Percentiles rank a stretch among this genome's conserved stretches.
These are phyloP conservation scores for Mycena vitilis DNA, from an alignment of 768 basidiomycete genomes.

Conservation along the genomic window DNA sequence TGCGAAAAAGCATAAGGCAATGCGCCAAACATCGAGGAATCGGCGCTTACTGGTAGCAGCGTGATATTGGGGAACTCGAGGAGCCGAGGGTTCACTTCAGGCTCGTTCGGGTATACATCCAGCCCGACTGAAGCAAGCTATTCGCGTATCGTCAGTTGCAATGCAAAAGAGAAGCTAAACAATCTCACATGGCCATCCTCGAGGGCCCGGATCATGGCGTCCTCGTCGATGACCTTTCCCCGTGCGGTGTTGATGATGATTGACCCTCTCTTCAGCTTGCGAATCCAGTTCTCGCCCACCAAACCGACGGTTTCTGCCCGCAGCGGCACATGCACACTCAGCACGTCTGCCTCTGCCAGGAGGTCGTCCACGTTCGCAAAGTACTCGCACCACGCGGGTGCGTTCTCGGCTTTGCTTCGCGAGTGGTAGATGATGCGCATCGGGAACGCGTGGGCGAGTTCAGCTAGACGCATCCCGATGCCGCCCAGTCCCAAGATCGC, in stretches of 20 bases:
- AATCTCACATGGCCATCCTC: constrained; percentile 85
- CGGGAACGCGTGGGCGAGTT: constrained; percentile 82
- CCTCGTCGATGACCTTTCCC: constrained; percentile 92
- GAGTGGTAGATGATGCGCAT: constrained; percentile 92
- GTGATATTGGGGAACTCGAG: constrained; percentile 86
- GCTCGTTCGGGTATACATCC: constrained; percentile 90
- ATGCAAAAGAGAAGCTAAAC: not conserved
- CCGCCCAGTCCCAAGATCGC: constrained; percentile 84
- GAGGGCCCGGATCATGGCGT: constrained; percentile 85
- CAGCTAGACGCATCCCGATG: constrained; percentile 77
- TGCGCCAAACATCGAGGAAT: no score
- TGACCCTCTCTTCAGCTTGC: constrained; percentile 79
- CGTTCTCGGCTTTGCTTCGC: constrained; percentile 64
- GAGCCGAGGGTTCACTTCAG: constrained; percentile 80
- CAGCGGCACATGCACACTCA: constrained; percentile 89
- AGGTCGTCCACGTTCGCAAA: constrained; percentile 71
- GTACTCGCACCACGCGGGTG: constrained; percentile 84
- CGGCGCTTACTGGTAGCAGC: constrained; percentile 66
- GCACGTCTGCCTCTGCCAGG: constrained; percentile 78
- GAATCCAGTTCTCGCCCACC: constrained; percentile 81
- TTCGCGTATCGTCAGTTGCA: constrained; percentile 24
- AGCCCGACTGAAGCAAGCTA: constrained; percentile 85
- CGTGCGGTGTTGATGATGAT: constrained; percentile 90
- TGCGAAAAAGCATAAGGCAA: no score
- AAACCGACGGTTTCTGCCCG: constrained; percentile 77